A percentile compares a stretch with the other conserved stretches of the same genome.
Evolutionary conservation across 2,329 filamentous ascomycete species (phyloP).

Genomic region (Paecilomyces sp.): DNA sequence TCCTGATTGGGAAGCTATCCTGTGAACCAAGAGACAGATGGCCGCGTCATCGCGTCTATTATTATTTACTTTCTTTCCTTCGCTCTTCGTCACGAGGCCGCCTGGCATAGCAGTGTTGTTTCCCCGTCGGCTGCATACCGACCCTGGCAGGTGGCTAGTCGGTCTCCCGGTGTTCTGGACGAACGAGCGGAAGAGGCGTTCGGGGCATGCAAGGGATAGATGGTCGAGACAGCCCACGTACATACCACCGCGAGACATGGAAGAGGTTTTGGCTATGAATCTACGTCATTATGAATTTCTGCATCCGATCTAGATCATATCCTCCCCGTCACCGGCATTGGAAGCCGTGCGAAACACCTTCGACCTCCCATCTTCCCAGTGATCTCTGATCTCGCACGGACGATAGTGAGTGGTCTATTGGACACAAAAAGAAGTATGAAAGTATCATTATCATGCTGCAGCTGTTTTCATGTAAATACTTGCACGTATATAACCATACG

Average conservation of each 20-base stretch:
- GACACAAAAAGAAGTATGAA: neutral
- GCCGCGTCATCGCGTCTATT: neutral
- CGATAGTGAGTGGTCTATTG: neutral
- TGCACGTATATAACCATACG: no score
- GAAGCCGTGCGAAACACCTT: neutral
- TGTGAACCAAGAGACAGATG: constrained; percentile 7
- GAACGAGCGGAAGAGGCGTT: neutral
- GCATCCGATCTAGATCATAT: neutral
- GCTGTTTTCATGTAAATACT: no score
- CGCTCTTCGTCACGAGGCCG: neutral
- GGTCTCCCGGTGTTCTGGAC: neutral
- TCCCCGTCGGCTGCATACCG: neutral
- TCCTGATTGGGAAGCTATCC: constrained; percentile 52
- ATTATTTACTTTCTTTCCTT: neutral
- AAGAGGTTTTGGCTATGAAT: neutral
- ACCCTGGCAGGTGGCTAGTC: neutral
- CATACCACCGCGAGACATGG: neutral
- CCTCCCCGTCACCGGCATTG: neutral
- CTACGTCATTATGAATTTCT: neutral
- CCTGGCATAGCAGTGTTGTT: neutral
- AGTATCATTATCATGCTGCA: neutral
- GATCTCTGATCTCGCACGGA: neutral
- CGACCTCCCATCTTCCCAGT: neutral
- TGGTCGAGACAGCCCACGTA: neutral
- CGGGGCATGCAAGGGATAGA: neutral